These are phyloP conservation scores for Prunus davidiana DNA, from an alignment of 306 rosid genomes.

Conservation along the genomic window DNA sequence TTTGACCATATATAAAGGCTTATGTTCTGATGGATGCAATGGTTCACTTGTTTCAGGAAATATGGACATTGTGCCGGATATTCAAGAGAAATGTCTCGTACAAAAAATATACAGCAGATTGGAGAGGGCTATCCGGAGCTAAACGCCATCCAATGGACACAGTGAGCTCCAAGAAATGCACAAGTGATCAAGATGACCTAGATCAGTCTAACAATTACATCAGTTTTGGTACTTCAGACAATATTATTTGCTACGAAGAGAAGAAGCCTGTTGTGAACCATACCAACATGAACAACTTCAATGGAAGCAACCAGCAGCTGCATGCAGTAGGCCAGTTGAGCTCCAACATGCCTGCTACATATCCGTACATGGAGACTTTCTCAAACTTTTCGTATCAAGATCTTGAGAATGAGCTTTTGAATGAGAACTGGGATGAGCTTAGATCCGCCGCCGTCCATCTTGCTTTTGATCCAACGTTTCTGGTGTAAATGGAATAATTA, in stretches of 20 bases:
- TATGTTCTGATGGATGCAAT: neutral
- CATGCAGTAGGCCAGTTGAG: conserved; percentile 21
- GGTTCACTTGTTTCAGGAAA: conserved; percentile 54
- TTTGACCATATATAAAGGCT: neutral
- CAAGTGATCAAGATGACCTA: neutral
- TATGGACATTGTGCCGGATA: conserved; percentile 90
- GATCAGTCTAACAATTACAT: conserved; percentile 22
- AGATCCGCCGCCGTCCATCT: conserved; percentile 63
- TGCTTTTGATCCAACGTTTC: conserved; percentile 44
- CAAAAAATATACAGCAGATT: conserved; percentile 47
- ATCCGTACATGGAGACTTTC: conserved; percentile 28
- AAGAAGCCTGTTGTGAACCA: conserved; percentile 30
- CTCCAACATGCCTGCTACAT: conserved; percentile 12
- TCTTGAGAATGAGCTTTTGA: conserved; percentile 25
- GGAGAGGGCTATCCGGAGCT: conserved; percentile 29
- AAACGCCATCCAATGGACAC: conserved; percentile 30
- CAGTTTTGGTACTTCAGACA: conserved; percentile 37
- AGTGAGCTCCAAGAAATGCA: conserved; percentile 23
- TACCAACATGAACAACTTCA: neutral
- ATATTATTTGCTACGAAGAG: conserved; percentile 18
- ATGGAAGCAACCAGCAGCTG: conserved; percentile 21
- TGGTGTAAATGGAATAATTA: neutral
- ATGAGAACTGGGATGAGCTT: conserved; percentile 80
- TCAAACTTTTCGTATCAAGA: conserved; percentile 38
- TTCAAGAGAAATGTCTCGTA: conserved; percentile 61